Conservation (phyloP, 2,329 filamentous ascomycete genomes). For the Trichophyton benhamiae region DNA sequence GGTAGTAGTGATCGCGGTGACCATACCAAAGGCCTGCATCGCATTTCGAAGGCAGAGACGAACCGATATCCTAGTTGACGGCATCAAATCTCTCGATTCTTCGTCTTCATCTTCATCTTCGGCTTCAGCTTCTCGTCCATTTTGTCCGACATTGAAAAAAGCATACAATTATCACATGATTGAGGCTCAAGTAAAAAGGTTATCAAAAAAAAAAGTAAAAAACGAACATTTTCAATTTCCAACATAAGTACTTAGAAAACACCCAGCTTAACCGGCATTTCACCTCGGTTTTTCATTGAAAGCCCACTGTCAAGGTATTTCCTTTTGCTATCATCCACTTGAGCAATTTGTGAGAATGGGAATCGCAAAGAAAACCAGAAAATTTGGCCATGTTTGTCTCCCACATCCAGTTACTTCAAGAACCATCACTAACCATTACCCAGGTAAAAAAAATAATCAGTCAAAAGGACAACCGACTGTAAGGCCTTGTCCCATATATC, state of each 20-base stretch:
- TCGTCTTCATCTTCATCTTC: background rate
- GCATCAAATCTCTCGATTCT: background rate
- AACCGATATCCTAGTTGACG: background rate
- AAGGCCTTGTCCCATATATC: background rate
- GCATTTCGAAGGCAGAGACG: background rate
- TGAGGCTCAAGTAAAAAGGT: no score
- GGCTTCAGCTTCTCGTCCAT: no score
- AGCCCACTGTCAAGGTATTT: no score
- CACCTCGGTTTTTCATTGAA: no score
- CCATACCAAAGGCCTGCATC: background rate
- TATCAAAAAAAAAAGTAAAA: no score
- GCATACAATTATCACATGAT: no score
- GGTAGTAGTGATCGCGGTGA: background rate
- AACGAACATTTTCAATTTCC: no score
- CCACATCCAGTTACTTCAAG: conserved; percentile 4
- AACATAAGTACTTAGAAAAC: no score
- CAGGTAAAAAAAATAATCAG: conserved; percentile 70
- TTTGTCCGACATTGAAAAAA: no score
- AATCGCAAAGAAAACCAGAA: conserved; percentile 77
- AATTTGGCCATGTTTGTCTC: conserved; percentile 57
- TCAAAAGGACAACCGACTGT: conserved; percentile 62
- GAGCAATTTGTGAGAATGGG: conserved; percentile 50
- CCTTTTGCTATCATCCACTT: no score
- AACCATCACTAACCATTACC: background rate
- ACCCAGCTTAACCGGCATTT: no score